Conservation (phyloP, 164 flowering plant species). For the Pachysandra terminalis region DNA sequence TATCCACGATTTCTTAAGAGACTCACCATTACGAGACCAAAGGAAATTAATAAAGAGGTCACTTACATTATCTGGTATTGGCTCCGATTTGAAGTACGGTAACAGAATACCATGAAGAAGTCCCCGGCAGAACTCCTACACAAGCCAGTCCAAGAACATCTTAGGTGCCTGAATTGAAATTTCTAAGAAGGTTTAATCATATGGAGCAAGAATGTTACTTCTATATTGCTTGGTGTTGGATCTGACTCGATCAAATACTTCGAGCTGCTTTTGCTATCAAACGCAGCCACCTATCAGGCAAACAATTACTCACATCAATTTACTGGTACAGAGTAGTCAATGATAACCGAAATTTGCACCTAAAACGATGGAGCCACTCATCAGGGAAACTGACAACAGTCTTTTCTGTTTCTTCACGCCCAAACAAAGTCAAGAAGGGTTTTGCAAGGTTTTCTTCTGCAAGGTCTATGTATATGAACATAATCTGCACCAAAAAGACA, state of each 20-base stretch:
- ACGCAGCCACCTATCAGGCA: conserved; percentile 63
- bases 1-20: background rate
- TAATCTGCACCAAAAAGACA: conserved; percentile 49
- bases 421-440: conserved; percentile 82
- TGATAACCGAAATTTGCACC: background rate
- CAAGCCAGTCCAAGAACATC: conserved; percentile 12
- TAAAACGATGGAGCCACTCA: background rate
- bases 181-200: conserved; percentile 2
- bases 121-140: conserved; percentile 72
- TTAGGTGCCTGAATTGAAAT: conserved; percentile 11
- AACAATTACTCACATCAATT: conserved; percentile 7
- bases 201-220: conserved; percentile 42
- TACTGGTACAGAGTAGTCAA: background rate
- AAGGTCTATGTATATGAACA: conserved; percentile 68
- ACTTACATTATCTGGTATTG: conserved; percentile 76
- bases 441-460: conserved; percentile 86
- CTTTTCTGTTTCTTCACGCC: conserved; percentile 71
- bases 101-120: conserved; percentile 51
- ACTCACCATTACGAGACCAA: background rate
- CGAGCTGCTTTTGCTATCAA: conserved; percentile 58
- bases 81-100: conserved; percentile 74
- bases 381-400: conserved; percentile 50
- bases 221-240: conserved; percentile 55
- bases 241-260: conserved; percentile 76
- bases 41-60: conserved; percentile 5